phyloP scores from a whole-genome alignment of 331 rosid genomes.

The Phaseolus coccineus region DNA sequence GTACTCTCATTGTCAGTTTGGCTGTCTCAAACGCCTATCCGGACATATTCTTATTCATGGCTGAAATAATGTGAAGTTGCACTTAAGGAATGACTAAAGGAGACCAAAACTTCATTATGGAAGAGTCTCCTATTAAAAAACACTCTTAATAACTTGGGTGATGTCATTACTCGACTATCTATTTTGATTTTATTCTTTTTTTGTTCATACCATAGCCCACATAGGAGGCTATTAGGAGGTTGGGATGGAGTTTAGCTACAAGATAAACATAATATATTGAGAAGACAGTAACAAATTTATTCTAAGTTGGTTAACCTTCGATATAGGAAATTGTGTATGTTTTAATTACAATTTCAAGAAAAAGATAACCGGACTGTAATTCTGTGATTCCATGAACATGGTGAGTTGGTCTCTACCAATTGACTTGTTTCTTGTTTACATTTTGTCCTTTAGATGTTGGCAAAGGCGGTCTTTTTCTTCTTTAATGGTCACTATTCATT shows the following conservation, averaged over 20 bases:
- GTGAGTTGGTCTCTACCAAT: slow-evolving; percentile 9
- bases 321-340: slow-evolving; percentile 1
- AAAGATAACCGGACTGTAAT: neutral
- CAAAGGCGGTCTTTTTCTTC: neutral
- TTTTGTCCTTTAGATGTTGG: neutral
- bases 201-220: neutral
- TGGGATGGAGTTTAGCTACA: neutral
- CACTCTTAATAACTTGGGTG: slow-evolving; percentile 2
- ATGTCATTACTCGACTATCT: neutral
- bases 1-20: neutral
- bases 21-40: neutral
- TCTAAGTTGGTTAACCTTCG: slow-evolving; percentile 7
- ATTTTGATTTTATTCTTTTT: slow-evolving; percentile 2
- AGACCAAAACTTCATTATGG: neutral
- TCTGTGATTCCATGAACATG: slow-evolving; percentile 23
- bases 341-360: slow-evolving; percentile 1
- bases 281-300: neutral
- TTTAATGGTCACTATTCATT: neutral
- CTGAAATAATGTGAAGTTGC: slow-evolving; percentile 2
- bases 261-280: neutral
- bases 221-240: neutral
- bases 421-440: neutral
- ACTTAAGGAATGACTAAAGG: neutral
- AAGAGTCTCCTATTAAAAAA: slow-evolving; percentile 5
- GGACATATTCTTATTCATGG: neutral